Conservation (phyloP, 129 eudicot species). For the Ambrosia trifida region DNA sequence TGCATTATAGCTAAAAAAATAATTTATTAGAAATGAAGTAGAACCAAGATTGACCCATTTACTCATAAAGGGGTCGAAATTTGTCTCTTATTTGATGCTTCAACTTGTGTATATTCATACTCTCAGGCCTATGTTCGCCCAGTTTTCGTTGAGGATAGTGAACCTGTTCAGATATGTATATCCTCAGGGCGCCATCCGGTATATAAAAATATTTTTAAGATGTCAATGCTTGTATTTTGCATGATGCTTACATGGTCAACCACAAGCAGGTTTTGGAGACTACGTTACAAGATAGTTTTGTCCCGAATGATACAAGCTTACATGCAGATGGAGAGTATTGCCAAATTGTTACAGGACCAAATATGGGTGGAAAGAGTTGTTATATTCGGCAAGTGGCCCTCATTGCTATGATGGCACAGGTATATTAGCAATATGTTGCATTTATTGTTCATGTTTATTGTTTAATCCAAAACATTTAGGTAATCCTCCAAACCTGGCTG, state of each 20-base stretch:
- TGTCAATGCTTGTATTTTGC: background rate
- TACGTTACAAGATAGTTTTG: constrained; percentile 67
- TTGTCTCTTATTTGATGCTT: constrained; percentile 1
- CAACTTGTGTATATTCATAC: constrained; percentile 3
- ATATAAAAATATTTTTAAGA: constrained; percentile 20
- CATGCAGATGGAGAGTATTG: constrained; percentile 72
- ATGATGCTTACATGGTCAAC: constrained; percentile 17
- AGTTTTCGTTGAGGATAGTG: constrained; percentile 62
- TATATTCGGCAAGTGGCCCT: constrained; percentile 99
- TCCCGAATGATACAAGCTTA: constrained; percentile 80
- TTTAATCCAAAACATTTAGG: background rate
- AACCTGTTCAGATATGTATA: constrained; percentile 78
- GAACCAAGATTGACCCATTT: background rate
- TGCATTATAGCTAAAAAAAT: background rate
- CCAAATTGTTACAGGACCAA: constrained; percentile 94
- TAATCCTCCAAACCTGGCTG: background rate
- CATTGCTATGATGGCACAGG: constrained; percentile 94
- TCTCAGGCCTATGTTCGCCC: constrained; percentile 79
- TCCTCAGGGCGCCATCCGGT: constrained; percentile 94
- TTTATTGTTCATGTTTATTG: background rate
- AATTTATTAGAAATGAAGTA: background rate
- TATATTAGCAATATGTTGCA: constrained; percentile 17
- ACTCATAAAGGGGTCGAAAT: background rate
- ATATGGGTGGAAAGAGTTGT: constrained; percentile 99
- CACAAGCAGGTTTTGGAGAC: constrained; percentile 74